Evolutionary conservation across 2,329 filamentous ascomycete species (phyloP).

Genomic region (Ceratocystis colombiana): DNA sequence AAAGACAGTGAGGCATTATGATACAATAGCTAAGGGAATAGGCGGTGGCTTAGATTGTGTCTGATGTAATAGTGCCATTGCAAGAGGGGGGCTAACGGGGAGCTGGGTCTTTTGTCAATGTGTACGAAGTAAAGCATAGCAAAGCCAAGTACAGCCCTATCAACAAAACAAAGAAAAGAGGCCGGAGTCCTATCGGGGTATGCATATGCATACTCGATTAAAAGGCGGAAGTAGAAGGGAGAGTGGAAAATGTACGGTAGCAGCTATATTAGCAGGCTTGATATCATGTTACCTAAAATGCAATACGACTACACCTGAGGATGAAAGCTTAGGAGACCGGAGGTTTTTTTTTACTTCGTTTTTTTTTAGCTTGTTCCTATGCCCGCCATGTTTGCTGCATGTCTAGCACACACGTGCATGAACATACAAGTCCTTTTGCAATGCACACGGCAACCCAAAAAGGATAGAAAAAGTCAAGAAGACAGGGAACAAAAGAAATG

Average conservation of each 20-base stretch:
- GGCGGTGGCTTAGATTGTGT: neutral
- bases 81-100: neutral
- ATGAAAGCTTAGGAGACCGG: neutral
- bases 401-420: slow-evolving; percentile 6
- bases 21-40: neutral
- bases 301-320: neutral
- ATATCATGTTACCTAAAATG: neutral
- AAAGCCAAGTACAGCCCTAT: too few relatives aligned
- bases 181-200: neutral
- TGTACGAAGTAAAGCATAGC: neutral
- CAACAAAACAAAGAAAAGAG: neutral
- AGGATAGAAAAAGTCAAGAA: neutral
- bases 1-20: neutral
- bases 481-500: neutral
- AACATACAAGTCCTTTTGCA: neutral
- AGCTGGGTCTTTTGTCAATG: neutral
- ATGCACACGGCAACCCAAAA: neutral
- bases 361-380: neutral
- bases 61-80: neutral
- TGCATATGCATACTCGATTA: neutral
- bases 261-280: neutral
- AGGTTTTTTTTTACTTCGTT: neutral
- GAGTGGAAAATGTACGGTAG: neutral
- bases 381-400: neutral
- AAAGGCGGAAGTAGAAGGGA: neutral